These are phyloP conservation scores for Orbilia brochopaga DNA, from an alignment of 2,329 filamentous ascomycete species.

Conservation along the genomic window DNA sequence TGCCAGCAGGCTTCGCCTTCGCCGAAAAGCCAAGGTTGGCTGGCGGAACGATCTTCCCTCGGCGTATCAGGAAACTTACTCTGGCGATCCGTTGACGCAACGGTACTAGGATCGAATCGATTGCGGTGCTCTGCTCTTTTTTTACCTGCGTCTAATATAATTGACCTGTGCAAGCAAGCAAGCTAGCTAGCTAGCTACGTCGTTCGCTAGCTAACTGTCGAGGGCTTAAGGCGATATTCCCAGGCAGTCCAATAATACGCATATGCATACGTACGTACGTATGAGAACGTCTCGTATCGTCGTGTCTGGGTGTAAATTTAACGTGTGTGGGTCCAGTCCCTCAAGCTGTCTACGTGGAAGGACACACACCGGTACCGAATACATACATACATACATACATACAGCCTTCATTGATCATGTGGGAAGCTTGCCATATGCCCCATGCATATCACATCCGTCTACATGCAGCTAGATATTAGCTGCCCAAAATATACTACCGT, in stretches of 20 bases:
- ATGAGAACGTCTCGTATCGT: too few relatives aligned
- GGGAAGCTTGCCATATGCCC: neutral
- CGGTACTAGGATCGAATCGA: slow-evolving; percentile 15
- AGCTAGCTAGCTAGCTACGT: too few relatives aligned
- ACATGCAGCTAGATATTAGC: neutral
- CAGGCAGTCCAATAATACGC: neutral
- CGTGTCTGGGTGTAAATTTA: too few relatives aligned
- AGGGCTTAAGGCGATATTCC: slow-evolving; percentile 3
- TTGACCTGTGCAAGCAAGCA: too few relatives aligned
- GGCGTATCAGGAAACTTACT: slow-evolving; percentile 40
- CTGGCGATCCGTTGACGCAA: slow-evolving; percentile 51
- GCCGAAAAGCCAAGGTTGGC: slow-evolving; percentile 51
- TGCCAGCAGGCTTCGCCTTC: slow-evolving; percentile 49
- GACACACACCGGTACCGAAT: neutral
- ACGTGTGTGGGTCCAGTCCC: too few relatives aligned
- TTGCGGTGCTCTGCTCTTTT: too few relatives aligned
- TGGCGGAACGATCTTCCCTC: slow-evolving; percentile 38
- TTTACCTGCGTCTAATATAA: too few relatives aligned
- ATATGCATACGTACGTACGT: too few relatives aligned
- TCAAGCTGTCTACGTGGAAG: neutral
- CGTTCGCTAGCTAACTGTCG: too few relatives aligned
- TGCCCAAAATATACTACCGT: slow-evolving; percentile 28
- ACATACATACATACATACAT: too few relatives aligned
- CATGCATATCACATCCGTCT: neutral
- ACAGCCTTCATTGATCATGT: slow-evolving; percentile 5